Evolutionary conservation across 345 rosid species (phyloP).

Genomic region (Brassica carinata): DNA sequence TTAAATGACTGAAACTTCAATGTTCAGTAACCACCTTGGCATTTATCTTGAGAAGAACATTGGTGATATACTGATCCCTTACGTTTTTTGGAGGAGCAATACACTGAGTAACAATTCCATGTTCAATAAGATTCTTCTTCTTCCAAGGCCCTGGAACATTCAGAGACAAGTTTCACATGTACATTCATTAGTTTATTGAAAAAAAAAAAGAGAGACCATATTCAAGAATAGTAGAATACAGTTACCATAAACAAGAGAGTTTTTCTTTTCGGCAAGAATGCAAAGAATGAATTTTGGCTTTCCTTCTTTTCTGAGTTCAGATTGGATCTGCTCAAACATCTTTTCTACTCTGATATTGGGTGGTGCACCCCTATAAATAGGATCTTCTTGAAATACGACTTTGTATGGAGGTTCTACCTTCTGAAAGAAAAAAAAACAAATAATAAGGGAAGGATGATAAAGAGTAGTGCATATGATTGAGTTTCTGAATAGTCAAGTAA

Average conservation of each 20-base stretch:
- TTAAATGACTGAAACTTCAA: background rate
- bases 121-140: constrained; percentile 66
- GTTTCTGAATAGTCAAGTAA: background rate
- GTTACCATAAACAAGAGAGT: constrained; percentile 77
- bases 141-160: constrained; percentile 82
- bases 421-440: constrained; percentile 28
- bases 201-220: background rate
- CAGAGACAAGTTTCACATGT: constrained; percentile 8
- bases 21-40: constrained; percentile 63
- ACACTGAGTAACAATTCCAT: constrained; percentile 90
- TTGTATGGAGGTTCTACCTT: constrained; percentile 52
- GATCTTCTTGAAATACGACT: constrained; percentile 55
- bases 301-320: constrained; percentile 40
- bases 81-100: constrained; percentile 66
- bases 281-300: constrained; percentile 79
- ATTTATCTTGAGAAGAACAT: constrained; percentile 85
- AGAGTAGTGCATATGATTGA: background rate
- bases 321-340: constrained; percentile 66
- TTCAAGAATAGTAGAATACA: constrained; percentile 2
- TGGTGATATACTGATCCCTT: constrained; percentile 88
- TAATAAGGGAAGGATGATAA: background rate
- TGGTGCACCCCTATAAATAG: constrained; percentile 54
- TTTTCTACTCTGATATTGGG: constrained; percentile 75
- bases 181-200: background rate
- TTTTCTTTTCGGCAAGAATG: constrained; percentile 78